Conservation (phyloP, 345 rosid species). For the Kernera saxatilis region DNA sequence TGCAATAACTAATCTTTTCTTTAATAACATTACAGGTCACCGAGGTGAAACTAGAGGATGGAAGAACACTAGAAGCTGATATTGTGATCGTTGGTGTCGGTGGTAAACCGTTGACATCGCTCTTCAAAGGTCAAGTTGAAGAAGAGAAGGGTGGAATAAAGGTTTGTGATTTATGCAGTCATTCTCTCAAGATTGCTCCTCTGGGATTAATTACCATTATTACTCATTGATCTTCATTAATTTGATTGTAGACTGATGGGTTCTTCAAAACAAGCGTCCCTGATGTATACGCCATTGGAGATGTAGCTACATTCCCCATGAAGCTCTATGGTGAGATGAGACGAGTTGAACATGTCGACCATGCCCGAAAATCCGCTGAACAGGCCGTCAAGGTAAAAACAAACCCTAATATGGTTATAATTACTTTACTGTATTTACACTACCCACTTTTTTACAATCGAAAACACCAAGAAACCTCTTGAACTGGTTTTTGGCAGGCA, state of each 20-base stretch:
- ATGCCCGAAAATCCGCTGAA: constrained; percentile 86
- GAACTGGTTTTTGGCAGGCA: constrained; percentile 41
- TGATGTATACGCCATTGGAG: constrained; percentile 64
- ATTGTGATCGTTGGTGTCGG: constrained; percentile 90
- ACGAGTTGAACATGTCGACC: constrained; percentile 82
- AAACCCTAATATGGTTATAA: too few species aligned
- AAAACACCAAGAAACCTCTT: too few species aligned
- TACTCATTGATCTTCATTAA: neutral
- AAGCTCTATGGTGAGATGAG: constrained; percentile 42
- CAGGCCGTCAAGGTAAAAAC: constrained; percentile 90
- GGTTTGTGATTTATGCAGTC: neutral
- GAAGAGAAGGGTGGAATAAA: constrained; percentile 83
- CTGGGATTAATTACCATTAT: neutral
- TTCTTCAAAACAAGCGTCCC: constrained; percentile 19
- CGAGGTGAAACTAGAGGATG: constrained; percentile 81
- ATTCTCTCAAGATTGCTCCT: neutral
- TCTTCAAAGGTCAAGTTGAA: constrained; percentile 69
- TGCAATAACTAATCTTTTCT: too few species aligned
- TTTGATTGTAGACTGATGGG: constrained; percentile 26
- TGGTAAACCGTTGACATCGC: constrained; percentile 35
- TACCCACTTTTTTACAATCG: too few species aligned
- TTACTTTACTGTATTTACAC: too few species aligned
- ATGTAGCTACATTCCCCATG: constrained; percentile 62
- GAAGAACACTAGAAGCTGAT: constrained; percentile 76
- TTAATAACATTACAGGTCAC: too few species aligned